These are phyloP conservation scores for Fraxinus platypoda DNA, from an alignment of 305 asterid species.

Conservation along the genomic window DNA sequence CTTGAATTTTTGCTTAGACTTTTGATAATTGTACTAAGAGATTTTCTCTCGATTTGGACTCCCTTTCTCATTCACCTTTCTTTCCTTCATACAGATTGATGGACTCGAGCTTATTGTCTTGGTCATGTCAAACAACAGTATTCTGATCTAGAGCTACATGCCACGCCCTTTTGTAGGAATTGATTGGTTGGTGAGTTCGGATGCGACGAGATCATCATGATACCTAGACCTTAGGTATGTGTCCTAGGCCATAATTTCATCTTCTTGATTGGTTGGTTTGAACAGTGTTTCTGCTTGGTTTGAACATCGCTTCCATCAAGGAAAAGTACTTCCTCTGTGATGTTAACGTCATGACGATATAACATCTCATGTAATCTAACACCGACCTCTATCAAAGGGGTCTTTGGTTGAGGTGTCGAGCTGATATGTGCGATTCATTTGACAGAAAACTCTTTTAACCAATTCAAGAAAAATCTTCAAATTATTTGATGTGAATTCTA, in stretches of 20 bases:
- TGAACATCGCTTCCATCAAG: background rate
- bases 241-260: background rate
- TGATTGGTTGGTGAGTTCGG: background rate
- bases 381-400: background rate
- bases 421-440: background rate
- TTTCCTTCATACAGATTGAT: background rate
- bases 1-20: background rate
- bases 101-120: background rate
- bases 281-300: no score
- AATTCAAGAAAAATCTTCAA: background rate
- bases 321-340: background rate
- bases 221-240: background rate
- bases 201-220: no score
- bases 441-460: background rate
- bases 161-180: background rate
- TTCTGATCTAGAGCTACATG: background rate
- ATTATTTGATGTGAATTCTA: background rate
- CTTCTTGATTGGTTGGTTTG: background rate
- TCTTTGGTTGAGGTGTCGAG: background rate
- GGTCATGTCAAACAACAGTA: no score
- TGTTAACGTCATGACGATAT: background rate
- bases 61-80: background rate
- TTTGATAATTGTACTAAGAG: background rate
- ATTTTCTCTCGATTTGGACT: background rate
- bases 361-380: background rate